Evolutionary conservation across 2,329 filamentous ascomycete species (phyloP).

Genomic region (Aureobasidium vineae): DNA sequence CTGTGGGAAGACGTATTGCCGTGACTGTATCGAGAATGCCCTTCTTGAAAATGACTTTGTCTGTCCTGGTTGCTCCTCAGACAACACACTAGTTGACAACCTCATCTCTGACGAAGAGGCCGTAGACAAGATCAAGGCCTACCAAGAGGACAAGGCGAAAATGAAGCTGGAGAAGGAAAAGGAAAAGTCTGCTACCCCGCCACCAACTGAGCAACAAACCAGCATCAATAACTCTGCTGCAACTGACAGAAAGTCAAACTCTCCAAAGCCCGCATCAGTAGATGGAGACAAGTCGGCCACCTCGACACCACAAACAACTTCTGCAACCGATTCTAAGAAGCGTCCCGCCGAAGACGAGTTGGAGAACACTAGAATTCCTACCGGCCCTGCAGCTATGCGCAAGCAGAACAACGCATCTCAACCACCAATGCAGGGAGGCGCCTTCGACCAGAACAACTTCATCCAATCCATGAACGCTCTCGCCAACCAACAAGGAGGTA

Average conservation of each 20-base stretch:
- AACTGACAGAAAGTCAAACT: slow-evolving; percentile 25
- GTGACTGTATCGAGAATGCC: slow-evolving; percentile 99
- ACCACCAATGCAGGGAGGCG: slow-evolving; percentile 31
- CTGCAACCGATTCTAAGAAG: slow-evolving; percentile 61
- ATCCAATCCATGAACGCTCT: slow-evolving; percentile 47
- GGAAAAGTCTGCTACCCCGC: slow-evolving; percentile 43
- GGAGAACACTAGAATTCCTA: slow-evolving; percentile 45
- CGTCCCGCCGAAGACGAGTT: slow-evolving; percentile 72
- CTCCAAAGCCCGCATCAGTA: slow-evolving; percentile 27
- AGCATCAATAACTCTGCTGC: slow-evolving; percentile 19
- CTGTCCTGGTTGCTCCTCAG: slow-evolving; percentile 87
- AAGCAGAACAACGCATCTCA: slow-evolving; percentile 28
- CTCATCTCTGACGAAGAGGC: slow-evolving; percentile 80
- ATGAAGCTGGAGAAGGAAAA: slow-evolving; percentile 48
- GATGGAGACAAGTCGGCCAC: slow-evolving; percentile 28
- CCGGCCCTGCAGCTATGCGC: slow-evolving; percentile 52
- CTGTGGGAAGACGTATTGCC: slow-evolving; percentile 98
- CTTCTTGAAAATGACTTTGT: slow-evolving; percentile 97
- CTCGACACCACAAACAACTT: slow-evolving; percentile 26
- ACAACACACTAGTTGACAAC: slow-evolving; percentile 91
- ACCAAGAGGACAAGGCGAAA: slow-evolving; percentile 55
- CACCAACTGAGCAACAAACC: slow-evolving; percentile 35
- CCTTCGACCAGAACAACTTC: slow-evolving; percentile 43
- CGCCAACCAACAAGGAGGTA: slow-evolving; percentile 34
- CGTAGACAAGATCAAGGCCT: slow-evolving; percentile 81